Conservation (phyloP, 768 basidiomycete genomes). For the Suillus cothurnatus region DNA sequence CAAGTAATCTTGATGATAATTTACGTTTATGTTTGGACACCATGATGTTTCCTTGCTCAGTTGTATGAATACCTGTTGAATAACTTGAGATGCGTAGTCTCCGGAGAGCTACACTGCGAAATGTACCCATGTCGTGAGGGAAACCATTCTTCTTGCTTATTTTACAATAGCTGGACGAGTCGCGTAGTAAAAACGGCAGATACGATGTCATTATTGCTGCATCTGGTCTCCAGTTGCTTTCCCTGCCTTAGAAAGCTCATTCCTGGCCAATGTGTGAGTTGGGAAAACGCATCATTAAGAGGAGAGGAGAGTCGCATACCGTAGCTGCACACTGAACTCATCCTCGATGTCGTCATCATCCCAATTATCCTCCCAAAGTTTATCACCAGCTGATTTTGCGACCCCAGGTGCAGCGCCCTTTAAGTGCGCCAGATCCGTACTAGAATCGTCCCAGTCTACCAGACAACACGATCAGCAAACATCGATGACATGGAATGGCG, state of each 20-base stretch:
- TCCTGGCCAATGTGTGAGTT: constrained; percentile 38
- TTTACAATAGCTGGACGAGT: neutral
- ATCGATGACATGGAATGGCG: neutral
- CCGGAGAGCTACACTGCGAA: neutral
- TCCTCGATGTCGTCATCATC: constrained; percentile 99
- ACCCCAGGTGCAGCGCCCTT: constrained; percentile 72
- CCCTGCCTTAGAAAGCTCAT: constrained; percentile 64
- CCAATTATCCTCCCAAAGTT: constrained; percentile 99
- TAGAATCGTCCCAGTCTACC: constrained; percentile 84
- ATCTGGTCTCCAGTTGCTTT: constrained; percentile 45
- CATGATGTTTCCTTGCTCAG: neutral
- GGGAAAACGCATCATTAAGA: neutral
- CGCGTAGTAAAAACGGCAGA: neutral
- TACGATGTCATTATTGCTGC: constrained; percentile 46
- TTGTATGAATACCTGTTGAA: neutral
- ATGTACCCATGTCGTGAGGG: neutral
- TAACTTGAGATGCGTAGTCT: neutral
- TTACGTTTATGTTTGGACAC: neutral
- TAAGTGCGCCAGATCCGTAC: constrained; percentile 81
- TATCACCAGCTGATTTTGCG: constrained; percentile 81
- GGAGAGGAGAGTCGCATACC: constrained; percentile 53
- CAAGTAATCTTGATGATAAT: neutral
- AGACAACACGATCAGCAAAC: constrained; percentile 1
- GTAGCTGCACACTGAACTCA: constrained; percentile 92
- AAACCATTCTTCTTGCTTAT: no score